Evolutionary conservation across 768 basidiomycete genomes (phyloP), one percentile per base, ranked within the genome.

Genomic region (Udeniomyces megalosporus): DNA sequence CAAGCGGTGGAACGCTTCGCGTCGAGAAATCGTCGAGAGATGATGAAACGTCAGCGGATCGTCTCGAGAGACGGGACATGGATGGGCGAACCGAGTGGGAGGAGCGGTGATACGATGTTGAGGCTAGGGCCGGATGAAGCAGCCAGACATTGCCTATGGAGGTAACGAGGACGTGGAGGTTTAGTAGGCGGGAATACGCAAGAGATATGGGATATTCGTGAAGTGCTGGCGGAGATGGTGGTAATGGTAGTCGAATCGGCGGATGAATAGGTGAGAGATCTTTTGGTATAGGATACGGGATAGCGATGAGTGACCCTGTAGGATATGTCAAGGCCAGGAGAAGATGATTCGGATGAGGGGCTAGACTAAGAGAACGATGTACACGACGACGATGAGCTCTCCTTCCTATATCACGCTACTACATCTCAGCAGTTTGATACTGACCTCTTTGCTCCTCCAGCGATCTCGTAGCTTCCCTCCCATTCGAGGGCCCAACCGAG

Each of bases 391-490:
- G 5, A 59, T 59, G 65, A n/a, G n/a, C n/a, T n/a, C n/a, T n/a
- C n/a, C n/a, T n/a, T n/a, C n/a, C n/a, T n/a, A n/a, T n/a, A n/a
- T n/a, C n/a, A n/a, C n/a, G n/a, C n/a, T n/a, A n/a, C n/a, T n/a
- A n/a, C n/a, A n/a, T n/a, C n/a, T n/a, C n/a, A n/a, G n/a, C n/a
- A n/a, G n/a, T n/a, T n/a, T n/a, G n/a, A 67, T 68, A 66, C 66
- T 31, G 67, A 64, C 26, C 68, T 61, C 38, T 70, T 69, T 11
- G 69, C 70, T 61, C 72, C 69, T n/a, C 73, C 73, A 45, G 71
- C 68, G 81, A 80, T 3, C 82, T 71, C 5, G 80, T 85, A 74
- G 88, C 87, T n/a, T 3, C 54, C 46, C 20, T 17, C 47, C 47
- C 45, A 62, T 26, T 57, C 22, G 0, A 62, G 34, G 24, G 34